Conservation (phyloP, 208 protist genomes). For the Acanthamoeba healyi region DNA sequence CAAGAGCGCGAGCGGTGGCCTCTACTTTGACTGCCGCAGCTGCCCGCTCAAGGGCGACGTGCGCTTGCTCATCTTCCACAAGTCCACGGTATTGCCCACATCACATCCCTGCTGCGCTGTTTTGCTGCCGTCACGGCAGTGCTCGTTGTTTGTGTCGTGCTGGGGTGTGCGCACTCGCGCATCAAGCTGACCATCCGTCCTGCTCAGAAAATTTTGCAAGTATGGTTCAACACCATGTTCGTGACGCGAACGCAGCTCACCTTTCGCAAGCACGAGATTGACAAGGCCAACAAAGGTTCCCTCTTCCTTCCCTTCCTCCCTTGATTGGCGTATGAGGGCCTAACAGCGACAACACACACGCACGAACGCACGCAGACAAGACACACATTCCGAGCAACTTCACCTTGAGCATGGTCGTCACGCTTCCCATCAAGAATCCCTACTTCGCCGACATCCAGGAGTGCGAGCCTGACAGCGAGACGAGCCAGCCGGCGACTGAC, state of each 20-base stretch:
- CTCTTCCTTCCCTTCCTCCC: neutral
- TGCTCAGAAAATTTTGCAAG: conserved; percentile 39
- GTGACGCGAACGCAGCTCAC: neutral
- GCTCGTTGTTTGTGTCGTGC: no score
- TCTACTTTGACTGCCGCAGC: conserved; percentile 58
- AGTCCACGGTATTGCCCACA: neutral
- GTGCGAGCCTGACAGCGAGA: neutral
- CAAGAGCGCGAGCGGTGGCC: neutral
- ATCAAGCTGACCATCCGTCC: neutral
- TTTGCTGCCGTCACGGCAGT: no score
- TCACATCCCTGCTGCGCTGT: no score
- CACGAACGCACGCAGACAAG: neutral
- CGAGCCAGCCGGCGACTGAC: neutral
- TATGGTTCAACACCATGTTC: conserved; percentile 75
- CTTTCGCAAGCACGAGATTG: conserved; percentile 45
- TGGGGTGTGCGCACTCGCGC: no score
- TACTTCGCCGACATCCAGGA: conserved; percentile 21
- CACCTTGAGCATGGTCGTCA: neutral
- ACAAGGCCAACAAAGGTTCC: conserved; percentile 72
- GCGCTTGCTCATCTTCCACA: conserved; percentile 50
- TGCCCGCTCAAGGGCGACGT: conserved; percentile 61
- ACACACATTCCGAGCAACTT: conserved; percentile 48
- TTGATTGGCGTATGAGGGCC: no score
- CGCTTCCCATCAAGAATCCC: conserved; percentile 30
- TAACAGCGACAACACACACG: neutral